Percentiles rank a stretch among this genome's conserved stretches.
Evolutionary conservation across 345 rosid species (phyloP).

Genomic region (Triadica sebifera): DNA sequence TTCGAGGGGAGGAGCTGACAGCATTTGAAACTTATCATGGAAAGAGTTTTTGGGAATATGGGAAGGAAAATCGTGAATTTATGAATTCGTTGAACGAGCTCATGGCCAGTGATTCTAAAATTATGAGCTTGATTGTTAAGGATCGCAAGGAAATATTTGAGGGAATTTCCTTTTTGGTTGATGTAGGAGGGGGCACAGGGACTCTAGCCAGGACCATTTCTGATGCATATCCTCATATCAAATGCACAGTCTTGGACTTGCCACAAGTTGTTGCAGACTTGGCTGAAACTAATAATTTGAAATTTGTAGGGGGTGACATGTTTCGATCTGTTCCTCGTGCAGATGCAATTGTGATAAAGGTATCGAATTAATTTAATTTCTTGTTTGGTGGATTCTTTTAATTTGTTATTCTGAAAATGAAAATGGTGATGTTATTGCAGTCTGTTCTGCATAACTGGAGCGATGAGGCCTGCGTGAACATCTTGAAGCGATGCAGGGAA

Average conservation of each 20-base stretch:
- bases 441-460: constrained; percentile 24
- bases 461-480: constrained; percentile 23
- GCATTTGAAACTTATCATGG: constrained; percentile 42
- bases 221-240: constrained; percentile 31
- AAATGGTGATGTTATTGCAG: constrained; percentile 1
- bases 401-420: neutral
- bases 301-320: constrained; percentile 49
- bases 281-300: constrained; percentile 25
- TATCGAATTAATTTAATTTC: neutral
- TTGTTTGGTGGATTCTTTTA: too few relatives aligned
- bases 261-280: constrained; percentile 40
- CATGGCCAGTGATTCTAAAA: constrained; percentile 46
- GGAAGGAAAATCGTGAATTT: constrained; percentile 24
- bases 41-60: constrained; percentile 27
- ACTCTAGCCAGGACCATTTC: constrained; percentile 34
- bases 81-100: constrained; percentile 25
- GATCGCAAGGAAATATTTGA: constrained; percentile 39
- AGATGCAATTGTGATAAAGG: constrained; percentile 45
- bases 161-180: constrained; percentile 39
- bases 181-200: constrained; percentile 54
- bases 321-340: constrained; percentile 41
- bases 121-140: constrained; percentile 32
- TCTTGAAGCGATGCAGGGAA: constrained; percentile 27
- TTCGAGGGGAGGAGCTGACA: constrained; percentile 16
- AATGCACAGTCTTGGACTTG: constrained; percentile 46